Conservation (phyloP, 768 basidiomycete genomes). For the Calocybe indica region DNA sequence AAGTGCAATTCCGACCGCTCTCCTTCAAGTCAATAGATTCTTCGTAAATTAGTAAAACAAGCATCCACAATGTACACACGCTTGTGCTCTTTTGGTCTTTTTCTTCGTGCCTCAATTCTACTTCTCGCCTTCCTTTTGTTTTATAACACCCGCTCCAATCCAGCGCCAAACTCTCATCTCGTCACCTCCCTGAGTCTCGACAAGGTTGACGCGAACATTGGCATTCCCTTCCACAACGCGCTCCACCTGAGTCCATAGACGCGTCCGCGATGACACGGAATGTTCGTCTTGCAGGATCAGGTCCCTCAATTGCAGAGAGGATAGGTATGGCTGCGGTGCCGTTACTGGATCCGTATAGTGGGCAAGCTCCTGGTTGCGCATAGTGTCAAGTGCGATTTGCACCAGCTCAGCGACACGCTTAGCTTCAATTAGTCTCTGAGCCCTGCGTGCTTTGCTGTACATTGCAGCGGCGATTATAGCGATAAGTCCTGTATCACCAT, state of each 20-base stretch:
- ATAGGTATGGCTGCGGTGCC: slow-evolving; percentile 69
- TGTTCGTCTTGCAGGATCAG: slow-evolving; percentile 78
- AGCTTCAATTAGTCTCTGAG: slow-evolving; percentile 49
- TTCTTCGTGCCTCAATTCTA: not conserved
- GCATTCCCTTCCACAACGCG: slow-evolving; percentile 84
- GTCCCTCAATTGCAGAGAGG: slow-evolving; percentile 85
- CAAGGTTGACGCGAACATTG: slow-evolving; percentile 80
- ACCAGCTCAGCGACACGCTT: slow-evolving; percentile 69
- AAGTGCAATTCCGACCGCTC: too few species aligned
- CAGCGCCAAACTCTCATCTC: slow-evolving; percentile 90
- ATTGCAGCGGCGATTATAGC: too few species aligned
- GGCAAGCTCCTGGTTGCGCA: slow-evolving; percentile 77
- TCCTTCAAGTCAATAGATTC: too few species aligned
- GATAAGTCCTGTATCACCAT: too few species aligned
- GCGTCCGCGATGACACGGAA: slow-evolving; percentile 56
- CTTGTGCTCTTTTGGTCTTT: not conserved
- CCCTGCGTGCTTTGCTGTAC: slow-evolving; percentile 26
- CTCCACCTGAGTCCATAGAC: slow-evolving; percentile 81
- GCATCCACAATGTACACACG: not conserved
- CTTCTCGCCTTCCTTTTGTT: not conserved
- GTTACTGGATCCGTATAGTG: slow-evolving; percentile 80
- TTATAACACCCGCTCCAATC: slow-evolving; percentile 47
- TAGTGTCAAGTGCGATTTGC: slow-evolving; percentile 70
- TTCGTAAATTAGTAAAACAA: too few species aligned
- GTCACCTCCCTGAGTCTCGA: slow-evolving; percentile 81